Base-by-base conservation (phyloP, 2,329 filamentous ascomycete species). In the Talaromyces islandicus region DNA sequence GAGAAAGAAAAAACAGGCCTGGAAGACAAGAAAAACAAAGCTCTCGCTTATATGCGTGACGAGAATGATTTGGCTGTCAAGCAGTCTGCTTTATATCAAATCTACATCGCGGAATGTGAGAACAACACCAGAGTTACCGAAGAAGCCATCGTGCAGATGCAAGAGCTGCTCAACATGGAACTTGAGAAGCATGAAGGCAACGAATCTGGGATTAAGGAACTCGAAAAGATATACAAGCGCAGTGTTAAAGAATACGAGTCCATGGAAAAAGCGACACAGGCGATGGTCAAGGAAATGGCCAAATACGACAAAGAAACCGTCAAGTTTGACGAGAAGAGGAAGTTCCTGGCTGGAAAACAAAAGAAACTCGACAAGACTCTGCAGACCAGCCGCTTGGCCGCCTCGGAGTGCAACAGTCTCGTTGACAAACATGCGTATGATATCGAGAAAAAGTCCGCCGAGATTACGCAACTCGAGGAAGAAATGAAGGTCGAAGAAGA, bases 261-360 rank as follows among this genome's bases (percentile, higher is more conserved):
- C 1, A 85, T 95, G 64, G 91, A 96, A 66, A 93, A 95, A 75
- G 83, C 90, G 57, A 87, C 88, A 0, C 90, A 97, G 66, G 82
- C 80, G 27, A 81, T 96, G 58, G 78, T 88, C 62, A 96, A 96
- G 71, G 91, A 97, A 71, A 87, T 94, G 77, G 87, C 91, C 51
- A 93, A 92, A 71, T 92, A 95, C 63, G 95, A 99, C 70, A 96
- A 97, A 71, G 94, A 97, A 71, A 88, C 88, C 24, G 94, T 99
- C 75, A 99, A 99, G 71, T 92, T 96, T 66, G 93, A 97, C 65
- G 95, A 99, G 75, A 97, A 97, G 81, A 88, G 89, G 73, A 99
- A 99, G 73, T 97, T 97, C 74, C 78, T 99, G 65, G 81, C 84
- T 2, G 88, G 88, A 69, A 99, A 99, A 78, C 88, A 90, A 68